Percentiles rank a stretch among this genome's conserved stretches.
Conservation (phyloP, 2,329 filamentous ascomycete genomes). For the Neopestalotiopsis clavispora region DNA sequence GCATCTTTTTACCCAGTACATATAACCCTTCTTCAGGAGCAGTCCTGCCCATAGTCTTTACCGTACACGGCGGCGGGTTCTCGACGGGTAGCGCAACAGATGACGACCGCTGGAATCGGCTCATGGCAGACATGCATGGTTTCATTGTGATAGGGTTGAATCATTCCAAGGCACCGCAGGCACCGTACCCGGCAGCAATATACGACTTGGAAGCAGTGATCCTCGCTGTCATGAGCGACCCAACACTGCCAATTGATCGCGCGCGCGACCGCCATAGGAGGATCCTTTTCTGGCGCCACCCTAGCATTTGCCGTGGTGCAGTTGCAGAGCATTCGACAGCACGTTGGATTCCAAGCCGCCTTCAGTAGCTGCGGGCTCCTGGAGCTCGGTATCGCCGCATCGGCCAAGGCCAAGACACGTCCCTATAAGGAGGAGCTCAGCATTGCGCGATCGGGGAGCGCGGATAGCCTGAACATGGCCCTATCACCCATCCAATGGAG, state of each 20-base stretch:
- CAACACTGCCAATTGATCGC: constrained; percentile 15
- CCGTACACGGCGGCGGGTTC: constrained; percentile 15
- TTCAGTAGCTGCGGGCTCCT: constrained; percentile 16
- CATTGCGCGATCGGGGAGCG: not conserved
- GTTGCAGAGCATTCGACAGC: constrained; percentile 3
- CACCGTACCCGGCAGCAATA: constrained; percentile 14
- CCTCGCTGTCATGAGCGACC: constrained; percentile 9
- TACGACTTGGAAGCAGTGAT: constrained; percentile 16
- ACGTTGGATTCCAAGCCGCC: constrained; percentile 8
- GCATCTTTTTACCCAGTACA: constrained; percentile 10
- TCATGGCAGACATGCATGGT: constrained; percentile 12
- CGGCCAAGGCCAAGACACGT: constrained; percentile 13
- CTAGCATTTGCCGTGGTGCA: constrained; percentile 16
- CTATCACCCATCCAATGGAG: constrained; percentile 14
- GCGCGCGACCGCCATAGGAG: constrained; percentile 13
- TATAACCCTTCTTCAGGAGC: constrained; percentile 3
- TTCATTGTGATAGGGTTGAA: constrained; percentile 15
- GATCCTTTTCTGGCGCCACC: constrained; percentile 12
- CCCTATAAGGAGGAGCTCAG: constrained; percentile 10
- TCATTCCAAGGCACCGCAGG: constrained; percentile 9
- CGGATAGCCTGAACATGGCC: constrained; percentile 3
- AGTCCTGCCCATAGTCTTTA: constrained; percentile 12
- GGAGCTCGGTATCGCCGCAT: constrained; percentile 9
- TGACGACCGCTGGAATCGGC: constrained; percentile 17
- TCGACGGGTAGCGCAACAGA: constrained; percentile 14